These are phyloP conservation scores for Penicillium sp. DNA, from an alignment of 2,329 filamentous ascomycete species.

Conservation along the genomic window DNA sequence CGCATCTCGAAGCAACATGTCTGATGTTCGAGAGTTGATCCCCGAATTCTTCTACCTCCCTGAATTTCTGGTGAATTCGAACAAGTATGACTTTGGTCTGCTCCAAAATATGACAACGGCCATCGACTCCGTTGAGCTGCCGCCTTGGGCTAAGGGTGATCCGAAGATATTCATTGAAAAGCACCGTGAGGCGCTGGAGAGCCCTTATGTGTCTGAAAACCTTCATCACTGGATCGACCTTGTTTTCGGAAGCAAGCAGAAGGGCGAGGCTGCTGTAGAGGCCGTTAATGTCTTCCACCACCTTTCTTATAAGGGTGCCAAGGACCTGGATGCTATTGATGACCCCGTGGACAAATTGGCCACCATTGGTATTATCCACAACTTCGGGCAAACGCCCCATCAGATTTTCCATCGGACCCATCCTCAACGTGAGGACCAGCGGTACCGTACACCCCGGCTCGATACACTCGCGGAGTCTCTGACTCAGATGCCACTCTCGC, in stretches of 20 bases:
- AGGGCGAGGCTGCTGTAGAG: slow-evolving; percentile 85
- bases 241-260: slow-evolving; percentile 89
- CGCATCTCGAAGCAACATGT: slow-evolving; percentile 81
- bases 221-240: slow-evolving; percentile 95
- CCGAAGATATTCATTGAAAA: slow-evolving; percentile 93
- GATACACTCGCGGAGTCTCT: slow-evolving; percentile 74
- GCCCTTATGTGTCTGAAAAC: slow-evolving; percentile 81
- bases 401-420: slow-evolving; percentile 86
- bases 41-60: slow-evolving; percentile 97
- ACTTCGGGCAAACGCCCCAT: slow-evolving; percentile 95
- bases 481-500: slow-evolving; percentile 69
- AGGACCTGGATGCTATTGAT: slow-evolving; percentile 82
- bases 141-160: slow-evolving; percentile 94
- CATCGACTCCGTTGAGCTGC: slow-evolving; percentile 83
- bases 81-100: slow-evolving; percentile 86
- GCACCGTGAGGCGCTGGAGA: slow-evolving; percentile 91
- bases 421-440: slow-evolving; percentile 64
- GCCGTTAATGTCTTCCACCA: slow-evolving; percentile 94
- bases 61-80: slow-evolving; percentile 90
- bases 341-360: slow-evolving; percentile 82
- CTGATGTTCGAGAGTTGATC: slow-evolving; percentile 88
- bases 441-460: slow-evolving; percentile 62
- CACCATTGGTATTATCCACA: slow-evolving; percentile 94
- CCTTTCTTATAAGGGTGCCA: slow-evolving; percentile 88
- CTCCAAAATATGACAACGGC: slow-evolving; percentile 72